Base-by-base conservation (phyloP, 768 basidiomycete species). In the Udeniomyces megalosporus region DNA sequence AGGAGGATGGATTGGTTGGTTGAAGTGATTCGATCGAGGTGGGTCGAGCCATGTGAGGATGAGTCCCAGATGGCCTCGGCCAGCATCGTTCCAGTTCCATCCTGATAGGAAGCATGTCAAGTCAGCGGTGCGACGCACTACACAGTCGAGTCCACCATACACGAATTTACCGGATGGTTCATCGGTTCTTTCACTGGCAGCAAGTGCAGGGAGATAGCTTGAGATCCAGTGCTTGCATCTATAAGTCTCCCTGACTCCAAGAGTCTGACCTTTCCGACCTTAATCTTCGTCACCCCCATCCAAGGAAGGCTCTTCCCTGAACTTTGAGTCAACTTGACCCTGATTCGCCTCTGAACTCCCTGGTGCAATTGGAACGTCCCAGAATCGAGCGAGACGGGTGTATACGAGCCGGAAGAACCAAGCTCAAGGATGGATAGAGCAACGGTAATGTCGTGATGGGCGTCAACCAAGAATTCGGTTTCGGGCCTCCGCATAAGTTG, bases 51-150 rank as follows among this genome's bases (percentile, higher is more conserved):
- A 71, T 96, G 95, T 14, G 88, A 75, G 61, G 90, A 89, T 1
- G 88, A 89, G 74, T 99, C 95, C 92, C 93, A 97, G 6, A 86
- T 77, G 1, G 84, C 84, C 59, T 82, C 80, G 10, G 82, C 83
- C 24, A 78, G 75, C 49, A 96, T 72, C 7, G 73, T 71, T 12
- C 87, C 84, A 8, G 86, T 87, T 3, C 93, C 92, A 73, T 96
- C 91, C 1, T 84, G 78, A 68, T 78, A 82, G 77, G 86, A 38
- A 15, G 12, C n/a, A 35, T 6, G 34, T 5, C 14, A 10, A 20
- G 17, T 3, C 4, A 17, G 31, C 22, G 14, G 24, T 12, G 26
- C 20, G 38, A 35, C 4, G 10, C 22, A 2, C 26, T 10, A 4
- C 38, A 34, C 22, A 38, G 22, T 34, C 11, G 57, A 34, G 11